A percentile compares a stretch with the other conserved stretches of the same genome.
phyloP scores from a whole-genome alignment of 371 early-diverging fungal genomes.

The Vairimorpha necatrix region DNA sequence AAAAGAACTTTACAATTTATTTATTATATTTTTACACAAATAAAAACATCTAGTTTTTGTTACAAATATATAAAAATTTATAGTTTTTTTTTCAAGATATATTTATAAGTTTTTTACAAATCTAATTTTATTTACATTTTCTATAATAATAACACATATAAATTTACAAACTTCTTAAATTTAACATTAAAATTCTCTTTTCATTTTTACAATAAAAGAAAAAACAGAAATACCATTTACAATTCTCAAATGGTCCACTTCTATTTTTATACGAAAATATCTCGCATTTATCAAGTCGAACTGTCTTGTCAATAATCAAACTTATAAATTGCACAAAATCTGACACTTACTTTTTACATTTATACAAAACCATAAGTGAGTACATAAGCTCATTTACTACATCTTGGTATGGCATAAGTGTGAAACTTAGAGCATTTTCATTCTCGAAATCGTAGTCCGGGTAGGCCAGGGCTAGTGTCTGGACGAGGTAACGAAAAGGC shows the following conservation, averaged over 20 bases:
- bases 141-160: neutral
- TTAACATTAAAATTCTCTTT: conserved; percentile 41
- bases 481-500: conserved; percentile 33
- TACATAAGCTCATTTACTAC: conserved; percentile 25
- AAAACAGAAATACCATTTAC: neutral
- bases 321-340: conserved; percentile 30
- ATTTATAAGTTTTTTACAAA: neutral
- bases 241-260: neutral
- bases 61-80: too few relatives aligned
- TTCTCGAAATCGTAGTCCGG: conserved; percentile 29
- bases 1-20: too few relatives aligned
- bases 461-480: conserved; percentile 34
- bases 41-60: too few relatives aligned
- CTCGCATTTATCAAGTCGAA: conserved; percentile 11
- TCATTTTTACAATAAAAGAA: conserved; percentile 33
- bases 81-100: neutral
- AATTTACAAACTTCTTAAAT: conserved; percentile 12
- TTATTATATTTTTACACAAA: too few relatives aligned
- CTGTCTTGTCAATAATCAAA: conserved; percentile 18
- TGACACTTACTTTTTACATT: conserved; percentile 14
- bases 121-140: neutral
- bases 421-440: conserved; percentile 4
- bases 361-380: conserved; percentile 7
- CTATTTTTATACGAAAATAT: conserved; percentile 25
- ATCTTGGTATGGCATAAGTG: neutral